phyloP scores from a whole-genome alignment of 2,329 filamentous ascomycete genomes.

The Parastagonospora avenae region DNA sequence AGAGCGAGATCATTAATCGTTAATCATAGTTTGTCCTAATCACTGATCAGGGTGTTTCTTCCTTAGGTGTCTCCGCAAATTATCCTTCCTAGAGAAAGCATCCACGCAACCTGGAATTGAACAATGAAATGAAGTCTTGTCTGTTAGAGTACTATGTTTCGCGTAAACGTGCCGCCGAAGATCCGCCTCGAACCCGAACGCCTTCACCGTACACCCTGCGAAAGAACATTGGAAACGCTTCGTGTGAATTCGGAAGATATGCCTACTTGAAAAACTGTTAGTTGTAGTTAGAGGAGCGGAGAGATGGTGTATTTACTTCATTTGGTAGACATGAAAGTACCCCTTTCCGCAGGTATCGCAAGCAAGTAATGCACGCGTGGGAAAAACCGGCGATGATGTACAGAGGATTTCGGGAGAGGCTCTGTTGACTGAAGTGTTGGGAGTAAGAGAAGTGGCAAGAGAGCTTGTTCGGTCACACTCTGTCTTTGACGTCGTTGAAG shows the following conservation, averaged over 20 bases:
- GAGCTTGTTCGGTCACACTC: no score
- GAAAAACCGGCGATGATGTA: no score
- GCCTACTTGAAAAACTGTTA: neutral
- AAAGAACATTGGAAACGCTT: neutral
- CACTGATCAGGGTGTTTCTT: neutral
- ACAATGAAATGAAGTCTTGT: neutral
- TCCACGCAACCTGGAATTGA: neutral
- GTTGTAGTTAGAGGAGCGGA: neutral
- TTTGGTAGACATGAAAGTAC: neutral
- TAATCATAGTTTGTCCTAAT: neutral
- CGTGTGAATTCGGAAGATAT: neutral
- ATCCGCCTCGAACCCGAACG: neutral
- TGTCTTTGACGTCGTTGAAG: no score
- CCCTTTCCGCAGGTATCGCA: no score
- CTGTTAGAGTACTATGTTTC: neutral
- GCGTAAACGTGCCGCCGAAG: neutral
- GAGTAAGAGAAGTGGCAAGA: no score
- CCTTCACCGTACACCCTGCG: neutral
- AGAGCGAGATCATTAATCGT: no score
- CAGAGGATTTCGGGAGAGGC: no score
- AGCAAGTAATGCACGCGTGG: no score
- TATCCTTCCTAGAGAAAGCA: conserved; percentile 1
- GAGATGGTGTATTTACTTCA: neutral
- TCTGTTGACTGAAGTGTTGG: no score
- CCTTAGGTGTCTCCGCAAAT: neutral